Conservation (phyloP, 2,329 filamentous ascomycete genomes). For the Penicillium frequentans region DNA sequence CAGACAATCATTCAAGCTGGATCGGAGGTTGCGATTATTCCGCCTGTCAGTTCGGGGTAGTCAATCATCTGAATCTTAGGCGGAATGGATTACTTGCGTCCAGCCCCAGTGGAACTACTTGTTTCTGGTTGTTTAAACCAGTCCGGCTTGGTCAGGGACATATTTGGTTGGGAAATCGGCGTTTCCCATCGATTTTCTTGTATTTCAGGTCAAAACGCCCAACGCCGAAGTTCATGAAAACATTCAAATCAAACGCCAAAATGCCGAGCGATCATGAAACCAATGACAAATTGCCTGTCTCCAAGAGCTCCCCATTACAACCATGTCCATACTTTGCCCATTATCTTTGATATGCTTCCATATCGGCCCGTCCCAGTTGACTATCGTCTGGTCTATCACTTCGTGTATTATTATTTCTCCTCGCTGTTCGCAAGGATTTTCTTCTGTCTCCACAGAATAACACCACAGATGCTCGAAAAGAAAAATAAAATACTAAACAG, state of each 20-base stretch:
- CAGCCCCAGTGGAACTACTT: neutral
- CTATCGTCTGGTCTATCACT: neutral
- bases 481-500: slow-evolving; percentile 61
- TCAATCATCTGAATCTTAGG: neutral
- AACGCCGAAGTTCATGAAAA: neutral
- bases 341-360: neutral
- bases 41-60: slow-evolving; percentile 50
- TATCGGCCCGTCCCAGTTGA: neutral
- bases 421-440: slow-evolving; percentile 39
- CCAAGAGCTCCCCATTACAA: neutral
- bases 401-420: slow-evolving; percentile 5
- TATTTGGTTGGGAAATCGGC: neutral
- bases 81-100: neutral
- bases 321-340: neutral
- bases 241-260: neutral
- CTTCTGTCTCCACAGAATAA: slow-evolving; percentile 63
- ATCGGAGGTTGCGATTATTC: slow-evolving; percentile 49
- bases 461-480: slow-evolving; percentile 59
- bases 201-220: neutral
- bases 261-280: neutral
- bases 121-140: neutral
- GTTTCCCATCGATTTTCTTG: neutral
- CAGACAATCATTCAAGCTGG: slow-evolving; percentile 34
- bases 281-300: neutral
- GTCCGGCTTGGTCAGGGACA: neutral